A percentile compares a stretch with the other conserved stretches of the same genome.
Evolutionary conservation across 164 flowering plant species (phyloP).

Genomic region (Stephania japonica): DNA sequence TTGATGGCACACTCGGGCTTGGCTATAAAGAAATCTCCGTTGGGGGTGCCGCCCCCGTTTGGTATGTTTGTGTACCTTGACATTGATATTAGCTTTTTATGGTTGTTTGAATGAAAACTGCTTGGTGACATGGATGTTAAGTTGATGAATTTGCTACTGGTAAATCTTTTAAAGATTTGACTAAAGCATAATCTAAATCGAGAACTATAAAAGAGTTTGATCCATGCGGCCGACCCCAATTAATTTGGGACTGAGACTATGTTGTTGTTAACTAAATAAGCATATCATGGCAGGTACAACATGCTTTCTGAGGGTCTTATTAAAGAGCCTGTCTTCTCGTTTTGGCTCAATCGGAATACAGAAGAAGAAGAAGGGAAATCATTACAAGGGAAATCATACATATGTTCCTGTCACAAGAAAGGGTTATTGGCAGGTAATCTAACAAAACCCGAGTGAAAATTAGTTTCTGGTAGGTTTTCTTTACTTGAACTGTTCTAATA

Average conservation of each 20-base stretch:
- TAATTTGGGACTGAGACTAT: too few relatives aligned
- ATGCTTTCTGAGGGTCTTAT: slow-evolving; percentile 76
- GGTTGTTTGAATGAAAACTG: neutral
- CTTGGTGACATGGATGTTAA: neutral
- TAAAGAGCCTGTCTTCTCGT: slow-evolving; percentile 68
- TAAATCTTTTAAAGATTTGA: too few relatives aligned
- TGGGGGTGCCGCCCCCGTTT: slow-evolving; percentile 72
- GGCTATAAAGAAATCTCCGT: slow-evolving; percentile 87
- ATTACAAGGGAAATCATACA: slow-evolving; percentile 72
- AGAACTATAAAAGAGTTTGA: too few relatives aligned
- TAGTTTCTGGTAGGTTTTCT: neutral
- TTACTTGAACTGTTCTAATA: neutral
- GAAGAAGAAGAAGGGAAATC: slow-evolving; percentile 72
- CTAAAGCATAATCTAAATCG: too few relatives aligned
- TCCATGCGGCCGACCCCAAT: too few relatives aligned
- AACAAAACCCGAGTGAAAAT: neutral
- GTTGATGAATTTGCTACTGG: neutral
- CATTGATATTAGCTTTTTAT: neutral
- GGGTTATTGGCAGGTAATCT: slow-evolving; percentile 92
- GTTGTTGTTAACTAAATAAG: too few relatives aligned
- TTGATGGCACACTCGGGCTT: slow-evolving; percentile 93
- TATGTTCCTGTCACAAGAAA: slow-evolving; percentile 81
- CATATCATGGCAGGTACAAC: slow-evolving; percentile 53
- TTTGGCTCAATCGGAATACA: slow-evolving; percentile 72
- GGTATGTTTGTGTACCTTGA: slow-evolving; percentile 32